phyloP scores from a whole-genome alignment of 2,329 filamentous ascomycete species.

The Laburnicola sp. region DNA sequence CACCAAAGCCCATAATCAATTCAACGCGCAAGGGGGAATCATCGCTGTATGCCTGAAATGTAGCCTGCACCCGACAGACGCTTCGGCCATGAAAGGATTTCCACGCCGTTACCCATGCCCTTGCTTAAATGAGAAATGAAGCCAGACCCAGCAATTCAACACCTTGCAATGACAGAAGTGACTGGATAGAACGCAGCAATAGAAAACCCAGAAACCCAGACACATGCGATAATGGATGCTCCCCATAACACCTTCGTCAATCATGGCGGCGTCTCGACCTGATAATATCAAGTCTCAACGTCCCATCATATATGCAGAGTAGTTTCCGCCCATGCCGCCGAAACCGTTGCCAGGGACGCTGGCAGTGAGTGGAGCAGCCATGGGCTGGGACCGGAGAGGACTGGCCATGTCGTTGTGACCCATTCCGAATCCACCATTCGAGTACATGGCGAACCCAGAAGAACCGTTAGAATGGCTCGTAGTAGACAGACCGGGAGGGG shows the following conservation, averaged over 20 bases:
- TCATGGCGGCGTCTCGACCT: slow-evolving; percentile 35
- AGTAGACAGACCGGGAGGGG: slow-evolving; percentile 69
- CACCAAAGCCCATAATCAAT: slow-evolving; percentile 34
- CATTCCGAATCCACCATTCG: slow-evolving; percentile 44
- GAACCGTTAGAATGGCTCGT: slow-evolving; percentile 34
- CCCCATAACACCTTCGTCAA: slow-evolving; percentile 42
- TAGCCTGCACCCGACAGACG: slow-evolving; percentile 42
- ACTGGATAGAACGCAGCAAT: slow-evolving; percentile 46
- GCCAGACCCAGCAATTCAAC: slow-evolving; percentile 41
- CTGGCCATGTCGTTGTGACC: slow-evolving; percentile 40
- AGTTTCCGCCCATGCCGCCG: slow-evolving; percentile 34
- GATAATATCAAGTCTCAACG: slow-evolving; percentile 26
- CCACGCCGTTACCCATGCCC: slow-evolving; percentile 47
- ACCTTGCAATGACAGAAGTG: slow-evolving; percentile 49
- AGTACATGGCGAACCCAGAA: slow-evolving; percentile 43
- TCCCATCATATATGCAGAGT: slow-evolving; percentile 47
- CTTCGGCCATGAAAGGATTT: slow-evolving; percentile 38
- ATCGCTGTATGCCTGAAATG: slow-evolving; percentile 50
- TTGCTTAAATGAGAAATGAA: slow-evolving; percentile 41
- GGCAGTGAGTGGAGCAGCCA: slow-evolving; percentile 41
- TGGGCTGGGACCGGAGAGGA: slow-evolving; percentile 27
- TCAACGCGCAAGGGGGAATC: slow-evolving; percentile 49
- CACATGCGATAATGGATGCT: slow-evolving; percentile 37
- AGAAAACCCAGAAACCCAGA: slow-evolving; percentile 36
- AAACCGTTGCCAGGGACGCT: slow-evolving; percentile 37